Percentiles rank a stretch among this genome's conserved stretches.
phyloP scores from a whole-genome alignment of 129 eudicot genomes.

The Tagetes erecta region DNA sequence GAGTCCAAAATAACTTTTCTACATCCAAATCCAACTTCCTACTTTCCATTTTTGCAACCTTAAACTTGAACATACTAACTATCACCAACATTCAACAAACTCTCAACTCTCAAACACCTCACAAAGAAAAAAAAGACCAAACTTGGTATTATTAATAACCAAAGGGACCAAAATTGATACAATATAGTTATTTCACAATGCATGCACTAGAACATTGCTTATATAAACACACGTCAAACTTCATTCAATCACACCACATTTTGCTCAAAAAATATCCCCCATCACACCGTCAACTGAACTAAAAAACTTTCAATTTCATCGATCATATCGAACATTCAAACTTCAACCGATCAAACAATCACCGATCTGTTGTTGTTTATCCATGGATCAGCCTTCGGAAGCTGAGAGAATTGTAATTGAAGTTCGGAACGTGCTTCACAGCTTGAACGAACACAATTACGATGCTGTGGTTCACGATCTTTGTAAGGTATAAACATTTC shows the following conservation, averaged over 20 bases:
- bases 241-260: neutral
- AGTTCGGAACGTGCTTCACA: slow-evolving; percentile 50
- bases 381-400: slow-evolving; percentile 47
- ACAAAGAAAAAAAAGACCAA: neutral
- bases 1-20: too few species aligned
- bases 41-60: too few species aligned
- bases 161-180: neutral
- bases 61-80: too few species aligned
- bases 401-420: slow-evolving; percentile 3
- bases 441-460: slow-evolving; percentile 53
- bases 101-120: too few species aligned
- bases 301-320: slow-evolving; percentile 1
- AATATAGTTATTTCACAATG: neutral
- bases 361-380: neutral
- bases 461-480: slow-evolving; percentile 54
- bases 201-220: slow-evolving; percentile 11
- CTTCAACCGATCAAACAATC: slow-evolving; percentile 4
- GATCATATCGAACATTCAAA: slow-evolving; percentile 7
- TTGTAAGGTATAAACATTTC: slow-evolving; percentile 37
- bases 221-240: slow-evolving; percentile 13
- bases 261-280: neutral
- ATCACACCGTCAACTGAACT: slow-evolving; percentile 14
- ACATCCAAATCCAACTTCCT: too few species aligned
- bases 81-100: too few species aligned
- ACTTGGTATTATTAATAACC: neutral